Evolutionary conservation across 108 stramenopile genomes (phyloP).

Genomic region (Nitzschia palea): DNA sequence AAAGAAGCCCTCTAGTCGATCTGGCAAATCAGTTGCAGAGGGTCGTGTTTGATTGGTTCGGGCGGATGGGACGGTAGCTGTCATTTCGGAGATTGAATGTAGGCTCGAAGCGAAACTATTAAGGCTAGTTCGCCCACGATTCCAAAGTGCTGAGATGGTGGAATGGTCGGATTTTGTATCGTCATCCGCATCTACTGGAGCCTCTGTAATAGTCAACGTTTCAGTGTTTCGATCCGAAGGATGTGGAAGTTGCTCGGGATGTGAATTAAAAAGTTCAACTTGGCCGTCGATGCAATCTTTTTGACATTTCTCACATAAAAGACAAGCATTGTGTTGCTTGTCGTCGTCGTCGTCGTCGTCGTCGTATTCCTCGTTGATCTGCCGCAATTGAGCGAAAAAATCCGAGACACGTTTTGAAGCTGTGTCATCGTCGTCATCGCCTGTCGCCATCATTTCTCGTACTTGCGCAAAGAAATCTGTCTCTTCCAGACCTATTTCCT

Average conservation of each 20-base stretch:
- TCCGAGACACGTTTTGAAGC: conserved; percentile 13
- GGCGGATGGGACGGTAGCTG: not conserved
- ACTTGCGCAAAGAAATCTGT: conserved; percentile 31
- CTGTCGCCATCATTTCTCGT: conserved; percentile 13
- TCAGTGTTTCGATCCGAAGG: not conserved
- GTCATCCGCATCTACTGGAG: conserved; percentile 12
- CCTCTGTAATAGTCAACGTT: not conserved
- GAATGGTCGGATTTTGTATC: too few species aligned
- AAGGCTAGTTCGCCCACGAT: conserved; percentile 25
- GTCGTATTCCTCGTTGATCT: too few species aligned
- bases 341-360: not conserved
- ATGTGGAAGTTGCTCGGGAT: too few species aligned
- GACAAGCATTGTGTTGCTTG: not conserved
- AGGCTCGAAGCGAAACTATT: conserved; percentile 20
- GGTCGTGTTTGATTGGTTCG: not conserved
- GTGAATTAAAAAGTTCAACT: too few species aligned
- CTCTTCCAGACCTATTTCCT: not conserved
- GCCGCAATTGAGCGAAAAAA: conserved; percentile 17
- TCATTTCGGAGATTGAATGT: conserved; percentile 25
- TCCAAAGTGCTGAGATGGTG: conserved; percentile 29
- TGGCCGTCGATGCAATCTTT: not conserved
- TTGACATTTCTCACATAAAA: conserved; percentile 2
- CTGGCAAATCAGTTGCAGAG: conserved; percentile 15
- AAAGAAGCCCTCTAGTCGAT: conserved; percentile 23
- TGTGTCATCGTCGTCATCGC: conserved; percentile 13